Percentiles rank a stretch among this genome's conserved stretches.
phyloP scores from a whole-genome alignment of 345 rosid genomes.

The Schrenkiella parvula region DNA sequence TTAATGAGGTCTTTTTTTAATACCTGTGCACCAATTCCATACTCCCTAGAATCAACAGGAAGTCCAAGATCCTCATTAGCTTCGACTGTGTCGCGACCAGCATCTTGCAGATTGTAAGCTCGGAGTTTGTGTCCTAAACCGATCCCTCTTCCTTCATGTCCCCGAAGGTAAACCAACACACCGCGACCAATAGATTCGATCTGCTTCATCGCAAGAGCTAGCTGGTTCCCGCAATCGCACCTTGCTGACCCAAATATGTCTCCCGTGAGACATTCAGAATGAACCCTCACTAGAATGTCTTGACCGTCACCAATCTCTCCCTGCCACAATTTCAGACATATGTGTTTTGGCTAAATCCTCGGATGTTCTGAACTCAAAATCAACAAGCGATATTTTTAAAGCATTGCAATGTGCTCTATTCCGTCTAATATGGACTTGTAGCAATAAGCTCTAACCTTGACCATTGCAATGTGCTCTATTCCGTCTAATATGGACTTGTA shows the following conservation, averaged over 20 bases:
- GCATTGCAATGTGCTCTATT: slow-evolving; percentile 70
- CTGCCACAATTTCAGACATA: slow-evolving; percentile 32
- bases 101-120: slow-evolving; percentile 86
- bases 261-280: slow-evolving; percentile 78
- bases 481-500: slow-evolving; percentile 80
- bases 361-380: neutral
- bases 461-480: slow-evolving; percentile 97
- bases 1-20: neutral
- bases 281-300: slow-evolving; percentile 80
- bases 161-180: slow-evolving; percentile 71
- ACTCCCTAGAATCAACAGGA: slow-evolving; percentile 93
- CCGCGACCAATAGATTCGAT: slow-evolving; percentile 71
- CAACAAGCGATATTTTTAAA: neutral
- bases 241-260: slow-evolving; percentile 81
- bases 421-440: slow-evolving; percentile 80
- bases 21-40: slow-evolving; percentile 98
- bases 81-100: slow-evolving; percentile 82
- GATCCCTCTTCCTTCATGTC: slow-evolving; percentile 92
- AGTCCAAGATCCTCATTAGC: slow-evolving; percentile 90
- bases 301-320: slow-evolving; percentile 75
- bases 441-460: slow-evolving; percentile 87
- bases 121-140: slow-evolving; percentile 90
- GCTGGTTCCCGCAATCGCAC: slow-evolving; percentile 77
- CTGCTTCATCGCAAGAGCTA: slow-evolving; percentile 80
- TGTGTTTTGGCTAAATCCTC: neutral